Evolutionary conservation across 257 asterid genomes (phyloP).

Genomic region (Linderniella brevidens): DNA sequence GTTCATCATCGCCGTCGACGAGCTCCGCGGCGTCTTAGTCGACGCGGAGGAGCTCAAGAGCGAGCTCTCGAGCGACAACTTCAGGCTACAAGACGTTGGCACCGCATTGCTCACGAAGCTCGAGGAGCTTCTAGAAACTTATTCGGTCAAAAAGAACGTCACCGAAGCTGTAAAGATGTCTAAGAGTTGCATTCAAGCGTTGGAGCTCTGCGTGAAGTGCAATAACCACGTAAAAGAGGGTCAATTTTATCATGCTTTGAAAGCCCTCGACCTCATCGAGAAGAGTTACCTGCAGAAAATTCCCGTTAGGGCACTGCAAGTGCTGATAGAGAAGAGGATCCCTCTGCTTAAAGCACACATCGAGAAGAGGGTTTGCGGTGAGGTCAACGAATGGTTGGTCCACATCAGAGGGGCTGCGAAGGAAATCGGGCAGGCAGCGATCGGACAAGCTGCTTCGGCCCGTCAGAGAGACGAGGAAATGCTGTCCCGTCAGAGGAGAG

Average conservation of each 20-base stretch:
- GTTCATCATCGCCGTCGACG: slow-evolving; percentile 92
- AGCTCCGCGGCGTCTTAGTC: slow-evolving; percentile 84
- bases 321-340: slow-evolving; percentile 94
- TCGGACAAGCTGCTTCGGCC: slow-evolving; percentile 93
- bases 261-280: slow-evolving; percentile 68
- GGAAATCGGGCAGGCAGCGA: slow-evolving; percentile 86
- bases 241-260: slow-evolving; percentile 85
- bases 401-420: slow-evolving; percentile 81
- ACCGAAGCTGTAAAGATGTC: slow-evolving; percentile 54
- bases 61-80: slow-evolving; percentile 51
- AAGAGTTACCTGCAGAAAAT: slow-evolving; percentile 29
- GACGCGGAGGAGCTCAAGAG: slow-evolving; percentile 90
- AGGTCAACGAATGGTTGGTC: slow-evolving; percentile 92
- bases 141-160: slow-evolving; percentile 48
- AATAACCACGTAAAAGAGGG: slow-evolving; percentile 38
- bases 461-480: slow-evolving; percentile 92
- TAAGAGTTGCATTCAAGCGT: slow-evolving; percentile 34
- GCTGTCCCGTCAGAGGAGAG: slow-evolving; percentile 80
- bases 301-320: slow-evolving; percentile 47
- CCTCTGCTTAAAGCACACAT: slow-evolving; percentile 64
- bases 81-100: slow-evolving; percentile 72
- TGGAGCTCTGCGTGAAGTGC: slow-evolving; percentile 67
- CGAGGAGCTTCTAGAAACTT: slow-evolving; percentile 66
- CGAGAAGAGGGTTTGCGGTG: slow-evolving; percentile 64
- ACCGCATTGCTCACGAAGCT: slow-evolving; percentile 60